Conservation (phyloP, 441 rosid species). For the Erysimum pusillum region DNA sequence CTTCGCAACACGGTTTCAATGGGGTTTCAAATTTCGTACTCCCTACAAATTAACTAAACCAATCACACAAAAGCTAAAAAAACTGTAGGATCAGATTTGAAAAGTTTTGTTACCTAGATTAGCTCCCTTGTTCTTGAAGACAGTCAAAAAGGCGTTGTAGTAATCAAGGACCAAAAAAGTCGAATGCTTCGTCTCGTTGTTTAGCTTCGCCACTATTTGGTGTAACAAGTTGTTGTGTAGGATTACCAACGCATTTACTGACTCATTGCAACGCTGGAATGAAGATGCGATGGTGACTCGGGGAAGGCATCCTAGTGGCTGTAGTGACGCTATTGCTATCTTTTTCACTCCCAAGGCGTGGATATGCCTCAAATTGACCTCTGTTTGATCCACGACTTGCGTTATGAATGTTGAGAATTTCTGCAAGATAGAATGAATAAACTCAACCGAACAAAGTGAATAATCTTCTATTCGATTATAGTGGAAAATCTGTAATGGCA, state of each 20-base stretch:
- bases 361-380: background rate
- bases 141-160: conserved; percentile 55
- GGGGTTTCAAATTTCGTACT: conserved; percentile 36
- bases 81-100: too few species aligned
- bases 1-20: conserved; percentile 23
- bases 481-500: too few species aligned
- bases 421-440: too few species aligned
- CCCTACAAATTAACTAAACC: conserved; percentile 29
- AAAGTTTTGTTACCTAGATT: background rate
- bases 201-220: background rate
- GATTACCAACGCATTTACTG: background rate
- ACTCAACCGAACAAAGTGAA: too few species aligned
- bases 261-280: background rate
- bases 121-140: conserved; percentile 46
- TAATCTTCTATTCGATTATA: too few species aligned
- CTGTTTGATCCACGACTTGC: background rate
- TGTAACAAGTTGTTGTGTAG: background rate
- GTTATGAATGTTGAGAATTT: background rate
- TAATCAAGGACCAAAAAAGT: conserved; percentile 63
- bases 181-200: conserved; percentile 1
- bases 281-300: background rate
- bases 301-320: background rate
- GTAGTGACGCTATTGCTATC: background rate
- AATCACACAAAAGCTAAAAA: conserved; percentile 19
- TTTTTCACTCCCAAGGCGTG: background rate